Base-by-base conservation (phyloP, 805 yeast genomes). In the Wickerhamiella slavikovae region DNA sequence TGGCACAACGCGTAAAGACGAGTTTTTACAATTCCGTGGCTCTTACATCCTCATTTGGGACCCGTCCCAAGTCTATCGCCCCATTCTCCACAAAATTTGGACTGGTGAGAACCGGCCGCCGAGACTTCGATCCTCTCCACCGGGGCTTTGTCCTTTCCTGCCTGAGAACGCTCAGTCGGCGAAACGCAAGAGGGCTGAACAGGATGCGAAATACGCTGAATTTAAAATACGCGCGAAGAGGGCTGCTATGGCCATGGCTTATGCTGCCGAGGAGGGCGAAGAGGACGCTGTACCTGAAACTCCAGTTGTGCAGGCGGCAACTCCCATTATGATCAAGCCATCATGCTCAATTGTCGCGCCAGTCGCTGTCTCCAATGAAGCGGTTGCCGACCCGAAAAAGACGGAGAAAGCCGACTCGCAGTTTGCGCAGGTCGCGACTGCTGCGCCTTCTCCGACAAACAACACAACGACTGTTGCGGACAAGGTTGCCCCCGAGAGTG, bases 11-110 rank as follows among this genome's bases (percentile, higher is more conserved):
- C 70, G 64, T 39, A 60, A 93, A 33, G 93, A 78, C 41, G 94
- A 85, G 47, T 66, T 75, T 43, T 71, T 73, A 44, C 77, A 77
- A 48, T 78, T 89, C 49, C 71, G 70, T 29, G 70, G 72, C 22
- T 68, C 72, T 5, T 80, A 71, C 50, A 55, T 80, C 17, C 71
- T 74, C 38, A 72, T 80, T 22, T 85, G 74, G 53, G 98, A 89
- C 44, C 57, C 76, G 16, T 63, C 71, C 37, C 83, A 77, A 41
- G 64, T 63, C 15, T 71, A 73, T 36, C 66, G 92, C 32, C 94
- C 96, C 0, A 65, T 80, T 4, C 71, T 83, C 8, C 58, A 70
- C 5, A 62, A 83, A 41, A 96, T 89, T 51, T 89, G 93, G 92
- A 32, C 60, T 32, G 28, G 35, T 1, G 17, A 78, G 3, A 55